These are phyloP conservation scores for Sugiyamaella pinicola DNA, from an alignment of 1,139 yeast genomes.

Conservation along the genomic window DNA sequence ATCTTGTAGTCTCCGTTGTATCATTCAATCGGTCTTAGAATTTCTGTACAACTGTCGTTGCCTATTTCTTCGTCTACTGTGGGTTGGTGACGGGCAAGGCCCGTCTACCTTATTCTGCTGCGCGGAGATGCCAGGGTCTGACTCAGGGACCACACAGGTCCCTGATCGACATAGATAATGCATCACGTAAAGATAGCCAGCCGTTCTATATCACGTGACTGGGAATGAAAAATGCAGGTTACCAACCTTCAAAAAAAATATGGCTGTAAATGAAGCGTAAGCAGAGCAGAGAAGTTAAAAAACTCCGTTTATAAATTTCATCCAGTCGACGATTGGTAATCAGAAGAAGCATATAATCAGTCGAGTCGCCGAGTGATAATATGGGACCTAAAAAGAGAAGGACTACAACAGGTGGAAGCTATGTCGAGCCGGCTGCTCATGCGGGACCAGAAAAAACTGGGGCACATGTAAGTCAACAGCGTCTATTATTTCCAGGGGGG, in stretches of 20 bases:
- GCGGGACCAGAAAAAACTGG: neutral
- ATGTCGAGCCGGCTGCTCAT: neutral
- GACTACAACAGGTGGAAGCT: neutral
- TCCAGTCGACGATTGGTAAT: slow-evolving; percentile 11
- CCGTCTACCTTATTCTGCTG: too few relatives aligned
- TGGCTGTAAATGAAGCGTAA: neutral
- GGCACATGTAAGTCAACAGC: neutral
- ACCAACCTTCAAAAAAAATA: slow-evolving; percentile 16
- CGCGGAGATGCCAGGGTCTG: too few relatives aligned
- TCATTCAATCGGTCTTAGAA: neutral
- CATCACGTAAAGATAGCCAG: neutral
- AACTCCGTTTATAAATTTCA: neutral
- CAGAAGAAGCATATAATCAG: neutral
- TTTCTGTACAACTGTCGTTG: neutral
- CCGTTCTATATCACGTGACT: slow-evolving; percentile 2
- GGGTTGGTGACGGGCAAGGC: too few relatives aligned
- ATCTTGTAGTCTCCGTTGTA: slow-evolving; percentile 6
- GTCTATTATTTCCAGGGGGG: neutral
- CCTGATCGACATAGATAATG: neutral
- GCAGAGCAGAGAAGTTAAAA: neutral
- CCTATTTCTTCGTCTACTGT: too few relatives aligned
- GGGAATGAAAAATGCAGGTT: neutral
- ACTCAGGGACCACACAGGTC: too few relatives aligned
- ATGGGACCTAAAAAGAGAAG: slow-evolving; percentile 16
- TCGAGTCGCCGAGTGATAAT: neutral